A percentile compares a stretch with the other conserved stretches of the same genome.
phyloP scores from a whole-genome alignment of 2,329 filamentous ascomycete genomes.

The Calonectria crousiana region DNA sequence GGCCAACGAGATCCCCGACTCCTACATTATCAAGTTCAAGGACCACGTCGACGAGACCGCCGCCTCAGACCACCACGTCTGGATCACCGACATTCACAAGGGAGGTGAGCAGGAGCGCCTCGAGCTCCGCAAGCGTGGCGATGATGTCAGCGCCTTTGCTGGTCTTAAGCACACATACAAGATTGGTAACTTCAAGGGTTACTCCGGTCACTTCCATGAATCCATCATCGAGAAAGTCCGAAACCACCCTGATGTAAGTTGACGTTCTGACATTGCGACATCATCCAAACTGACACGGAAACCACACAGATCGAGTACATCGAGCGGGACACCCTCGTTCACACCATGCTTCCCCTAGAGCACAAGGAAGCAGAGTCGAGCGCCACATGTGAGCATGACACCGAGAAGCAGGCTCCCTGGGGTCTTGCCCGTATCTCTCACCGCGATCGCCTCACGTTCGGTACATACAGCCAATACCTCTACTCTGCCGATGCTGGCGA shows the following conservation, averaged over 20 bases:
- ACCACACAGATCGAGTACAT: slow-evolving; percentile 87
- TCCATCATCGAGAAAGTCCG: slow-evolving; percentile 93
- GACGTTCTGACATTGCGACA: background rate
- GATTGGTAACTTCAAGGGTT: slow-evolving; percentile 89
- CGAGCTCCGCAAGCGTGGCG: slow-evolving; percentile 92
- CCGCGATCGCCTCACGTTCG: slow-evolving; percentile 86
- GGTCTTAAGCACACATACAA: slow-evolving; percentile 98
- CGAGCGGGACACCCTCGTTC: slow-evolving; percentile 93
- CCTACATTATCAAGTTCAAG: slow-evolving; percentile 99
- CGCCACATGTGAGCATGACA: slow-evolving; percentile 65
- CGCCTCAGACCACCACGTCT: slow-evolving; percentile 84
- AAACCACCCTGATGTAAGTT: slow-evolving; percentile 92
- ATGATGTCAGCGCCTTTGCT: slow-evolving; percentile 68
- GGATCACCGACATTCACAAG: slow-evolving; percentile 89
- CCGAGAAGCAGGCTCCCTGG: slow-evolving; percentile 97
- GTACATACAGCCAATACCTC: slow-evolving; percentile 98
- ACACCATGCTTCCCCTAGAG: slow-evolving; percentile 73
- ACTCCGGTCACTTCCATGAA: slow-evolving; percentile 96
- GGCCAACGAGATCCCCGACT: slow-evolving; percentile 87
- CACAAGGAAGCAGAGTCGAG: slow-evolving; percentile 52
- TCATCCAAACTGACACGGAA: slow-evolving; percentile 28
- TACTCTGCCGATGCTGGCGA: slow-evolving; percentile 91
- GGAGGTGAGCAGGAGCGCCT: slow-evolving; percentile 76
- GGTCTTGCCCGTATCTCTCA: slow-evolving; percentile 98
- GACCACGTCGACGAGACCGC: slow-evolving; percentile 83